Conservation (phyloP, 148 eudicot genomes). For the Chenopodium formosanum region DNA sequence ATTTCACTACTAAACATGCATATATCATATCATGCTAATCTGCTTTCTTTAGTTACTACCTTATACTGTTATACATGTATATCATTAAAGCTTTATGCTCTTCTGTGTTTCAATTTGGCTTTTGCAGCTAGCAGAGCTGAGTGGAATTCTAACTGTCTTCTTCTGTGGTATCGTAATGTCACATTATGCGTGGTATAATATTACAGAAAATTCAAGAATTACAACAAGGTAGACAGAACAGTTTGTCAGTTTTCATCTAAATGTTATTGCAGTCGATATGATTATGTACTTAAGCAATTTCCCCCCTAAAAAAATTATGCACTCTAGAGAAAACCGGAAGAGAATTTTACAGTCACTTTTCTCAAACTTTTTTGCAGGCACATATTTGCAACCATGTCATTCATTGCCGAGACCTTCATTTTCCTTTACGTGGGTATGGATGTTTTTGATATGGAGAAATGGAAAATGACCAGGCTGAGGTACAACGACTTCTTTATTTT, state of each 20-base stretch:
- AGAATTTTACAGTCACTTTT: not conserved
- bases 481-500: constrained; percentile 16
- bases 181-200: constrained; percentile 93
- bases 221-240: constrained; percentile 59
- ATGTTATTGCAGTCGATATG: not conserved
- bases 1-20: not conserved
- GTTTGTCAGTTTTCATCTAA: not conserved
- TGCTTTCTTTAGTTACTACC: not conserved
- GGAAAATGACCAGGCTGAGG: constrained; percentile 82
- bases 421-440: constrained; percentile 95
- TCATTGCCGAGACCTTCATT: constrained; percentile 91
- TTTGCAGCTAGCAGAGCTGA: constrained; percentile 63
- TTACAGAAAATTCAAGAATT: constrained; percentile 80
- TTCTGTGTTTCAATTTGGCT: not conserved
- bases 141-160: constrained; percentile 93
- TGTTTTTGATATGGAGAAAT: constrained; percentile 86
- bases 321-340: not conserved
- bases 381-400: constrained; percentile 88
- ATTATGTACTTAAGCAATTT: not conserved
- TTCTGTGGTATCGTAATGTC: constrained; percentile 92
- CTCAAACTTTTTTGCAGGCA: constrained; percentile 48
- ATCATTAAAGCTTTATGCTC: not conserved
- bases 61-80: not conserved
- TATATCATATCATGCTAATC: not conserved
- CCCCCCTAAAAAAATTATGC: not conserved